These are phyloP conservation scores for Pythium grandisporangium DNA, from an alignment of 352 stramenopile species.

Conservation along the genomic window DNA sequence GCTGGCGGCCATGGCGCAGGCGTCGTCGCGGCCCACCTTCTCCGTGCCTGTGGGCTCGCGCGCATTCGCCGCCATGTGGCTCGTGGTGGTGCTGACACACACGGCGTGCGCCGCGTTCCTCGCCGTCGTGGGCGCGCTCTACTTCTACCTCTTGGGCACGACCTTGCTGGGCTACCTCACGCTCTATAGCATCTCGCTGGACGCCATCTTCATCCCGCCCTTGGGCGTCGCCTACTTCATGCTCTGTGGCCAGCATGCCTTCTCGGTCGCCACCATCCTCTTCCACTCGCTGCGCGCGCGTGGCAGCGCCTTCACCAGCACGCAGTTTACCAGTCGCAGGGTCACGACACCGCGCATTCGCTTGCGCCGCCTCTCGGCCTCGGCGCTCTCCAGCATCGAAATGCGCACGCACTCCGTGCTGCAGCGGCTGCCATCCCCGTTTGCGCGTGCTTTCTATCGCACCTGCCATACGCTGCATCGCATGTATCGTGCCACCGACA, in stretches of 20 bases:
- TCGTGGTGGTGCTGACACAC: constrained; percentile 6
- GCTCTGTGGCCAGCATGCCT: constrained; percentile 10
- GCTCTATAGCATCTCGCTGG: constrained; percentile 7
- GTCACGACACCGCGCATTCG: constrained; percentile 12
- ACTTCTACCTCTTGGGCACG: constrained; percentile 13
- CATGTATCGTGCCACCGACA: constrained; percentile 1
- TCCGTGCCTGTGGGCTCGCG: neutral
- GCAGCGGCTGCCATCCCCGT: constrained; percentile 8
- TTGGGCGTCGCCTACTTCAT: constrained; percentile 14
- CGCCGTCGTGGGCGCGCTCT: neutral
- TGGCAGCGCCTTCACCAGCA: constrained; percentile 9
- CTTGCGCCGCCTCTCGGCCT: constrained; percentile 9
- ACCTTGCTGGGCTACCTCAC: constrained; percentile 11
- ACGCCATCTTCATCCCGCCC: constrained; percentile 14
- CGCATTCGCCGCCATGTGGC: constrained; percentile 6
- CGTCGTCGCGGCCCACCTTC: constrained; percentile 4
- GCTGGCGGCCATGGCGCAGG: too few species aligned
- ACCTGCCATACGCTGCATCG: constrained; percentile 2
- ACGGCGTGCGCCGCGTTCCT: constrained; percentile 3
- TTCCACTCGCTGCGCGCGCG: constrained; percentile 10
- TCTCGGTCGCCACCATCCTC: constrained; percentile 7
- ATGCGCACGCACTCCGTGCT: constrained; percentile 15
- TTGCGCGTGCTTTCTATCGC: constrained; percentile 6
- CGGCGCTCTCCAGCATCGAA: constrained; percentile 10
- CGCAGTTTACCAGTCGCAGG: constrained; percentile 5